These are phyloP conservation scores for Peniophora sp. DNA, from an alignment of 1,284 basidiomycete genomes.

Conservation along the genomic window DNA sequence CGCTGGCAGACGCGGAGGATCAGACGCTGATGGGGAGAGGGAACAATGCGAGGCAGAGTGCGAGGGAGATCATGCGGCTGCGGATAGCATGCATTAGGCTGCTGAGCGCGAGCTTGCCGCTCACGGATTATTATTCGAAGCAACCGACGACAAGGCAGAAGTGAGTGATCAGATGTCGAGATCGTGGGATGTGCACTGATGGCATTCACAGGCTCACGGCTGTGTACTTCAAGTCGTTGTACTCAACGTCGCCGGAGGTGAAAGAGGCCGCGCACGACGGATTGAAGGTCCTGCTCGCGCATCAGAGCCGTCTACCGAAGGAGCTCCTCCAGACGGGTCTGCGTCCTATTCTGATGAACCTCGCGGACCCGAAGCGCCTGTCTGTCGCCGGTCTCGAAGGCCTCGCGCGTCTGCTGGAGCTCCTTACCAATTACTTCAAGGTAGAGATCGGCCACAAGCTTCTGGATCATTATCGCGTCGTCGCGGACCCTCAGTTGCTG, in stretches of 20 bases:
- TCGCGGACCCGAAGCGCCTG: constrained; percentile 92
- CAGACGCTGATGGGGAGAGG: constrained; percentile 66
- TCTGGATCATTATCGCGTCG: constrained; percentile 89
- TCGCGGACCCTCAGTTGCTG: constrained; percentile 84
- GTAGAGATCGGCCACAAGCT: constrained; percentile 99
- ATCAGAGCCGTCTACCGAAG: constrained; percentile 91
- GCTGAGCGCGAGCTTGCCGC: constrained; percentile 89
- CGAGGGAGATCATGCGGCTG: constrained; percentile 81
- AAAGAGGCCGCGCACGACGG: constrained; percentile 96
- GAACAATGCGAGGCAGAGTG: constrained; percentile 70
- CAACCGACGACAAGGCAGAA: constrained; percentile 80
- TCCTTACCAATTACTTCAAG: constrained; percentile 99
- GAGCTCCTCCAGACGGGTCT: constrained; percentile 94
- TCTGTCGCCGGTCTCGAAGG: constrained; percentile 95
- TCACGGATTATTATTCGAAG: constrained; percentile 86
- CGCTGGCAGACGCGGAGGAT: constrained; percentile 94
- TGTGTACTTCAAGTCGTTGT: constrained; percentile 98
- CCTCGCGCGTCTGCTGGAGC: constrained; percentile 88
- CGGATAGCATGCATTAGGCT: constrained; percentile 95
- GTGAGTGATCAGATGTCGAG: constrained; percentile 31
- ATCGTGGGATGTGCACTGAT: constrained; percentile 8
- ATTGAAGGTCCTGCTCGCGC: constrained; percentile 81
- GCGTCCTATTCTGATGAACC: constrained; percentile 95
- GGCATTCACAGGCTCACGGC: constrained; percentile 65
- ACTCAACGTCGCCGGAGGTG: constrained; percentile 88